Percentiles rank a stretch among this genome's conserved stretches.
Conservation (phyloP, 805 yeast species). For the Lachancea sp. region DNA sequence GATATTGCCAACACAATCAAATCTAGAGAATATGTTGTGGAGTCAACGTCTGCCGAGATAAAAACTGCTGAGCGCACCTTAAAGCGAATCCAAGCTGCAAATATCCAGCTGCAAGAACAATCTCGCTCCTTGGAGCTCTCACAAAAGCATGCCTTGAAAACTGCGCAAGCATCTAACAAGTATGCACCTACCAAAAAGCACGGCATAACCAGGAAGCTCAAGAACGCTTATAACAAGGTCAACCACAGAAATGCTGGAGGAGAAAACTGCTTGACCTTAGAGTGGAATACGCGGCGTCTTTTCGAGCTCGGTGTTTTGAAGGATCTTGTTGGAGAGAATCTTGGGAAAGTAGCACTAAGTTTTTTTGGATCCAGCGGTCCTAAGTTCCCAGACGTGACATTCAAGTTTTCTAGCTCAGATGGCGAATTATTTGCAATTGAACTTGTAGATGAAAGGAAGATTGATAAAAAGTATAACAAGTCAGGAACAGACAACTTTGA, state of each 20-base stretch:
- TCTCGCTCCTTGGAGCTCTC: constrained; percentile 40
- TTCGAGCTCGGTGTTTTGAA: constrained; percentile 64
- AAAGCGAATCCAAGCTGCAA: constrained; percentile 40
- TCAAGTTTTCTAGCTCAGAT: constrained; percentile 67
- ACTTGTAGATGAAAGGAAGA: constrained; percentile 37
- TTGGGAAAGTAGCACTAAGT: constrained; percentile 34
- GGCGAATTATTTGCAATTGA: constrained; percentile 64
- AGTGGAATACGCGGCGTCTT: constrained; percentile 71
- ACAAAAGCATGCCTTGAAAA: constrained; percentile 45
- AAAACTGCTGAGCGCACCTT: constrained; percentile 41
- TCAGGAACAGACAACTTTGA: constrained; percentile 46
- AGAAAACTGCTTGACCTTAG: constrained; percentile 47
- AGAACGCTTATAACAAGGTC: constrained; percentile 36
- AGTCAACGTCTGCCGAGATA: constrained; percentile 43
- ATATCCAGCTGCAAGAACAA: constrained; percentile 36
- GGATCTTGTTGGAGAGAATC: constrained; percentile 50
- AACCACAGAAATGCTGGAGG: constrained; percentile 26
- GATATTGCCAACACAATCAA: constrained; percentile 77
- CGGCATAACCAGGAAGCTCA: constrained; percentile 35
- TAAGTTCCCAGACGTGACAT: constrained; percentile 59
- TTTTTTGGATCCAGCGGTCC: constrained; percentile 39
- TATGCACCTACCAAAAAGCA: constrained; percentile 27
- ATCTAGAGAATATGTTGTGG: constrained; percentile 46
- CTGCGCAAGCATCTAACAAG: constrained; percentile 38
- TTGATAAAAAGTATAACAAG: constrained; percentile 17